phyloP scores from a whole-genome alignment of 257 asterid species.

The Lycium ferocissimum region DNA sequence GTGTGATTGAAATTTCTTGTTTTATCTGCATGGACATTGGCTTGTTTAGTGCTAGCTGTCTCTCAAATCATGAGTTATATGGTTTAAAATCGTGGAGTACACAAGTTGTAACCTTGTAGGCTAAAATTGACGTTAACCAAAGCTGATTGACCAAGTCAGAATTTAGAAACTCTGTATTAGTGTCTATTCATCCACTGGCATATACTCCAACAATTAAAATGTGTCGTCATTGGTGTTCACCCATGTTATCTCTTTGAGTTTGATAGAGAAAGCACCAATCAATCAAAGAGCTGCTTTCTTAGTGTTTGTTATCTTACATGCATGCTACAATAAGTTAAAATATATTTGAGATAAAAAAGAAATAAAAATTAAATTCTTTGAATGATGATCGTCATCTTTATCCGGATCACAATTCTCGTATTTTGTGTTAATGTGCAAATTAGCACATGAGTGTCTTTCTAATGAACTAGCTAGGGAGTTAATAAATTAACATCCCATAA shows the following conservation, averaged over 20 bases:
- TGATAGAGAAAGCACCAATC: background rate
- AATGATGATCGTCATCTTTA: background rate
- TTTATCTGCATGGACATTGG: background rate
- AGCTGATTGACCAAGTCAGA: background rate
- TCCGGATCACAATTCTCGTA: background rate
- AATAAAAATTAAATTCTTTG: no score
- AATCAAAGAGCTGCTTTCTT: background rate
- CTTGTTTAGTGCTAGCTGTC: no score
- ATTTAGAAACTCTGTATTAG: background rate
- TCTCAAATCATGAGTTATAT: no score
- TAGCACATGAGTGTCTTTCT: background rate
- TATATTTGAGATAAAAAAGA: no score
- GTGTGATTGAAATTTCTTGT: background rate
- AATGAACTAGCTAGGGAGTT: background rate
- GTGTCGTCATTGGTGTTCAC: background rate
- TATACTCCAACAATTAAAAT: conserved; percentile 4
- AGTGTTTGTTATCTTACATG: background rate
- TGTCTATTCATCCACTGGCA: background rate
- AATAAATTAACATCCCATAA: no score
- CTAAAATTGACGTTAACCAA: no score
- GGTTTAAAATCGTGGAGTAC: no score
- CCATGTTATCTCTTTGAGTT: background rate
- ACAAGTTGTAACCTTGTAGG: no score
- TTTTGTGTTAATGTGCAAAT: background rate
- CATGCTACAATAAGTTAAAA: no score